phyloP scores from a whole-genome alignment of 192 early-diverging fungal species.

The Linnemannia zychae region DNA sequence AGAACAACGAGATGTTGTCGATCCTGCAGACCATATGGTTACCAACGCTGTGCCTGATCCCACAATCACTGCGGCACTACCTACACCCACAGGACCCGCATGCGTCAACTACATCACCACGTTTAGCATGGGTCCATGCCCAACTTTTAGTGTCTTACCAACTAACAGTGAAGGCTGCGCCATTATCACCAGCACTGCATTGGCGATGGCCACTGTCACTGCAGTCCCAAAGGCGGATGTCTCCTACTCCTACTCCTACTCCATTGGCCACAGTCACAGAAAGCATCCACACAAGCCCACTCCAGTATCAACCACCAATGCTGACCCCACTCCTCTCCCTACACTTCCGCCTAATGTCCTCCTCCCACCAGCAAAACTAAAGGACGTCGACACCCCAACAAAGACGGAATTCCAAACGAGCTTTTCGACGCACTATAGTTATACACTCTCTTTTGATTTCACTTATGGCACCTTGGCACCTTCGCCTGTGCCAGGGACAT shows the following conservation, averaged over 20 bases:
- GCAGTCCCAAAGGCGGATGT: constrained; percentile 9
- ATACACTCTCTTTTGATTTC: constrained; percentile 24
- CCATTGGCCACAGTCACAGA: not conserved
- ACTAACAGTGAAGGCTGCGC: constrained; percentile 20
- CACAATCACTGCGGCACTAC: not conserved
- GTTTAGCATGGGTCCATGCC: constrained; percentile 13
- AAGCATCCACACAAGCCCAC: not conserved
- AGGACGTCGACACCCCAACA: not conserved
- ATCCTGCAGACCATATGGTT: not conserved
- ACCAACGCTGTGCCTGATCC: not conserved
- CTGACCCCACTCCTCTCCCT: not conserved
- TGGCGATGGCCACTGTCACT: constrained; percentile 7
- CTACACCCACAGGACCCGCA: not conserved
- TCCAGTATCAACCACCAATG: not conserved
- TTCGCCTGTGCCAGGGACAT: not conserved
- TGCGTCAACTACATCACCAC: constrained; percentile 11
- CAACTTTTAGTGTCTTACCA: not conserved
- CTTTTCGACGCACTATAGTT: not conserved
- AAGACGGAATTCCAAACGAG: not conserved
- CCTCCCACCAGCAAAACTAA: not conserved
- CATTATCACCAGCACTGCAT: constrained; percentile 14
- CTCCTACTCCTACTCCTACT: constrained; percentile 3
- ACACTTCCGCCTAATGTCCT: not conserved
- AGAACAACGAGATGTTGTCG: too few relatives aligned
- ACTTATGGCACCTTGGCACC: constrained; percentile 3